Evolutionary conservation across 768 basidiomycete species (phyloP), one percentile per base, ranked within the genome.

Genomic region (Suillus tomentosus): DNA sequence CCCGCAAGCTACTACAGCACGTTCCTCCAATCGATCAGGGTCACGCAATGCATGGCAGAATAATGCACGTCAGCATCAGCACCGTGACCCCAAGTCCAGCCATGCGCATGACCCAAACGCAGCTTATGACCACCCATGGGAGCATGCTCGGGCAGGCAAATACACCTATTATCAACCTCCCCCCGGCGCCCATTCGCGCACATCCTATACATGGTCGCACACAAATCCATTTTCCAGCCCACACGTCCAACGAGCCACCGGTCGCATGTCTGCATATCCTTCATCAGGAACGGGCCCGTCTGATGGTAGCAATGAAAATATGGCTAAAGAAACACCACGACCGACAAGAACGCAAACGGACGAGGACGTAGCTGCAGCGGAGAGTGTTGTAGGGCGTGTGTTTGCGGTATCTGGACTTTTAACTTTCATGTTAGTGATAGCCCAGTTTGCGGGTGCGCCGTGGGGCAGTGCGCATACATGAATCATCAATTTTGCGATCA

Each of bases 1-100:
- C 17, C 72, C 74, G 3, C 74, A 77, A 66, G 72, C 74, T 19
- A 75, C 76, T 11, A 73, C 74, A 2, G 57, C 68, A 9, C 66
- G 74, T 54, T 66, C 68, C 0, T 70, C 73, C 11, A 69, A 68
- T 22, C 74, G 70, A 48, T 51, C 71, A 15, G 71, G 71, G 7
- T 74, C 61, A 22, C 72, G 69, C 27, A 67, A 72, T 55, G 48
- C 67, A 22, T 77, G 75, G 74, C 71, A 67, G 1, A 69, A 43
- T 61, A 70, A 75, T 36, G 68, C 36, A 14, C 31, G 42, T 31
- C 45, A 36, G 15, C 64, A 54, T 27, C 57, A 58, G 17, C 39
- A 31, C 27, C 67, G 63, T 2, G 74, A 68, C 15, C 40, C 63
- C 5, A 66, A 48, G 48, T 51, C 61, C 17, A 43, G 62, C 17